Conservation (phyloP, 371 early-diverging fungal genomes). For the Conidiobolus incongruus region DNA sequence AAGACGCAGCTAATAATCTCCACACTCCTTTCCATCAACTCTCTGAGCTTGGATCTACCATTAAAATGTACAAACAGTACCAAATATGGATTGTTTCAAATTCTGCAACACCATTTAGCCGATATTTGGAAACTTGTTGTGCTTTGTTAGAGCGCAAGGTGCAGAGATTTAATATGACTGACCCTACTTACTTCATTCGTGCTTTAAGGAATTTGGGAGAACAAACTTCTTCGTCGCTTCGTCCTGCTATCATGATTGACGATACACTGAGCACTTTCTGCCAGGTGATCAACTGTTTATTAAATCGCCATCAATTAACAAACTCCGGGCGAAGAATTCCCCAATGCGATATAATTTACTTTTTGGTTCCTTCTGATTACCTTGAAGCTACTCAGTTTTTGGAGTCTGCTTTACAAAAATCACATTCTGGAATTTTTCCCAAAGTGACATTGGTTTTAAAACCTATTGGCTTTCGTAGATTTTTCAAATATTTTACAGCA, state of each 20-base stretch:
- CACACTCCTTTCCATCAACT: slow-evolving; percentile 1
- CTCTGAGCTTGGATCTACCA: neutral
- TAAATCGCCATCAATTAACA: neutral
- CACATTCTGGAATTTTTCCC: slow-evolving; percentile 1
- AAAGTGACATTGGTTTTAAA: slow-evolving; percentile 1
- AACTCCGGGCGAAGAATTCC: too few relatives aligned
- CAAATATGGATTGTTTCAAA: neutral
- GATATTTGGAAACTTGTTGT: neutral
- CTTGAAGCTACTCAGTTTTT: neutral
- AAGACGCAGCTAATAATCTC: neutral
- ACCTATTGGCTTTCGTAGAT: slow-evolving; percentile 3
- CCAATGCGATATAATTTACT: neutral
- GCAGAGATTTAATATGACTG: neutral
- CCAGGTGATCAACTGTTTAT: neutral
- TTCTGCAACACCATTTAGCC: neutral
- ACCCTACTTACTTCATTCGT: neutral
- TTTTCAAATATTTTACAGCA: neutral
- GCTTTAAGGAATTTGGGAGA: neutral
- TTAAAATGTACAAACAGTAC: neutral
- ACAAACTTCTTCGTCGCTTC: neutral
- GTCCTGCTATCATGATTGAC: neutral
- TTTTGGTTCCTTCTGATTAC: neutral
- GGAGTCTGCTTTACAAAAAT: neutral
- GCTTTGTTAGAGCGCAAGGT: neutral
- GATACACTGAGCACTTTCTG: neutral